Evolutionary conservation across 2,329 filamentous ascomycete genomes (phyloP).

Genomic region (Lizonia empirigonia): DNA sequence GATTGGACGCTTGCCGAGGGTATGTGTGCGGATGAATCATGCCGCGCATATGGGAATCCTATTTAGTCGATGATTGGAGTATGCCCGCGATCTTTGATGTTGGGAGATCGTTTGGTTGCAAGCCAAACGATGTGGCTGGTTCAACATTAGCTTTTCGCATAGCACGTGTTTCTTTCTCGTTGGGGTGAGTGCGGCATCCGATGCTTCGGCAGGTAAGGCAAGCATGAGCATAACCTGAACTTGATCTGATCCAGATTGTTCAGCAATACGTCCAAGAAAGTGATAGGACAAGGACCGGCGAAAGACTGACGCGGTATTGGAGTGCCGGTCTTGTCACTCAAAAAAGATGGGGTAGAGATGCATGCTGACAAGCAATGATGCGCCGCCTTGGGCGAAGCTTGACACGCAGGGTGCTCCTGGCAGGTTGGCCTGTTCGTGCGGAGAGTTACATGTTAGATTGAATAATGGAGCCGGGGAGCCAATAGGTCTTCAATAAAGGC

Average conservation of each 20-base stretch:
- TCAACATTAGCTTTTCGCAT: neutral
- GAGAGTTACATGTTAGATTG: too few relatives aligned
- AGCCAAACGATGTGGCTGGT: neutral
- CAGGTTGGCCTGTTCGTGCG: neutral
- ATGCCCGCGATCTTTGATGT: neutral
- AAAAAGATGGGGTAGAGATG: neutral
- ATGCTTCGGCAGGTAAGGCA: neutral
- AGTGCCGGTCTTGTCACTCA: too few relatives aligned
- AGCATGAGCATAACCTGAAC: too few relatives aligned
- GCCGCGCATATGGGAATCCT: neutral
- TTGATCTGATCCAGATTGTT: too few relatives aligned
- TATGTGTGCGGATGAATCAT: neutral
- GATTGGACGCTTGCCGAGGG: neutral
- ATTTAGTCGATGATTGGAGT: neutral
- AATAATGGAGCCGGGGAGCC: neutral
- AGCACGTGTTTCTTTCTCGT: neutral
- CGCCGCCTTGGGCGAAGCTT: constrained; percentile 1
- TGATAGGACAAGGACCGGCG: too few relatives aligned
- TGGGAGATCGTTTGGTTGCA: neutral
- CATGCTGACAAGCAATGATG: constrained; percentile 2
- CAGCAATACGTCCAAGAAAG: too few relatives aligned
- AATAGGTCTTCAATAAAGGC: neutral
- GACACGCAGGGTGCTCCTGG: neutral
- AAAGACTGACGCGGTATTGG: too few relatives aligned
- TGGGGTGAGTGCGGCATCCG: neutral